These are phyloP conservation scores for Pyrenula massariospora DNA, from an alignment of 495 filamentous ascomycete species.

Conservation along the genomic window DNA sequence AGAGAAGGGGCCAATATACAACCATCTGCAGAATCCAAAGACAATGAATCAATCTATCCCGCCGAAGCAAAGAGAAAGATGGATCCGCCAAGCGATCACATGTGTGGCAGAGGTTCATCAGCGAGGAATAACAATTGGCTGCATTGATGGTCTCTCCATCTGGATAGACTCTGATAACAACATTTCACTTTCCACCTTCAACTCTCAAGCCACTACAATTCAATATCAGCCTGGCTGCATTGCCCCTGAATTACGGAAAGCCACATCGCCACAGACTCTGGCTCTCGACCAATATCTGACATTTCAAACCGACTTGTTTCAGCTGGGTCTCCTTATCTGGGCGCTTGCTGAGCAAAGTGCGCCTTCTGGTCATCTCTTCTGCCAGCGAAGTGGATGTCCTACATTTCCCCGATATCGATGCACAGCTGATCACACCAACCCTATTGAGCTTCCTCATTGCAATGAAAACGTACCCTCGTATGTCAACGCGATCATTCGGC, in stretches of 20 bases:
- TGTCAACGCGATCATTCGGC: not conserved
- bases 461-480: not conserved
- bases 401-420: not conserved
- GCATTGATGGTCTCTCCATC: not conserved
- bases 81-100: not conserved
- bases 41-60: not conserved
- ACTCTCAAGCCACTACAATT: not conserved
- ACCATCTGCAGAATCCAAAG: not conserved
- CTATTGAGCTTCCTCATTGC: not conserved
- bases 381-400: not conserved
- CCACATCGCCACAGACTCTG: not conserved
- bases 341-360: not conserved
- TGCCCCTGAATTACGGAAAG: not conserved
- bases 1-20: not conserved
- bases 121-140: not conserved
- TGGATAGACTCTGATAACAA: not conserved
- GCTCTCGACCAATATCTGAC: not conserved
- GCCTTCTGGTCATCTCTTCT: not conserved
- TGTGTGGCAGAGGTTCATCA: not conserved
- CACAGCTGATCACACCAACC: not conserved
- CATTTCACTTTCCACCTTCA: not conserved
- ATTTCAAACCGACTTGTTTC: not conserved
- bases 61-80: not conserved
- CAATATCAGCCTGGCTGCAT: not conserved
- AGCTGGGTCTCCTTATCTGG: not conserved